Conservation (phyloP, 495 filamentous ascomycete genomes). For the Antarctomyces pellizariae region DNA sequence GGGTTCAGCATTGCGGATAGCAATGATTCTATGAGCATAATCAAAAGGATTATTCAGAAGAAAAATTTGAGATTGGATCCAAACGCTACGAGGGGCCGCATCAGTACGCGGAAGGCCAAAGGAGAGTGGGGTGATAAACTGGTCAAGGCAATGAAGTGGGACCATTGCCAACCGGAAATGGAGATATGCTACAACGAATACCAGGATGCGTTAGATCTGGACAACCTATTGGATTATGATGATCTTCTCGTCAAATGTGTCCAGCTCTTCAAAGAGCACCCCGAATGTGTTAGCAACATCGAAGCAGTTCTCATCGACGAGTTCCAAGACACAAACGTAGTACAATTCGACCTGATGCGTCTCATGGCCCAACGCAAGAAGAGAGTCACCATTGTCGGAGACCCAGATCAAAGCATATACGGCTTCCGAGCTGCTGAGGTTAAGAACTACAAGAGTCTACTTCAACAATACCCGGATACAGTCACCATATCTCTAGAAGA, state of each 20-base stretch:
- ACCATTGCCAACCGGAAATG: conserved; percentile 32
- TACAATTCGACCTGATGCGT: conserved; percentile 90
- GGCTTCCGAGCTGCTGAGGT: conserved; percentile 95
- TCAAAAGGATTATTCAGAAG: conserved; percentile 67
- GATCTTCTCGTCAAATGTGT: conserved; percentile 73
- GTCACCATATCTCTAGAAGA: conserved; percentile 72
- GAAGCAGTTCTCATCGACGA: conserved; percentile 90
- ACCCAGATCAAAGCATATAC: conserved; percentile 97
- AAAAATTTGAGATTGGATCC: conserved; percentile 43
- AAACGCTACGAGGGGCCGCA: conserved; percentile 40
- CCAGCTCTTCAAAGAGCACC: conserved; percentile 52
- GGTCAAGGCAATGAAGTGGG: conserved; percentile 11
- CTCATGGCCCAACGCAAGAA: conserved; percentile 51
- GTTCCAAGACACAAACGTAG: conserved; percentile 90
- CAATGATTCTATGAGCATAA: conserved; percentile 50
- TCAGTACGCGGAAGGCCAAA: conserved; percentile 70
- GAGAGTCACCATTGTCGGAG: conserved; percentile 81
- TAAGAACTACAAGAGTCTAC: conserved; percentile 63
- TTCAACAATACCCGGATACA: conserved; percentile 50
- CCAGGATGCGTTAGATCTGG: conserved; percentile 42
- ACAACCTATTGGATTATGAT: conserved; percentile 86
- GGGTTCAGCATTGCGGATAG: conserved; percentile 91
- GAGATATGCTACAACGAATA: conserved; percentile 58
- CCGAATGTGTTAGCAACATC: conserved; percentile 75
- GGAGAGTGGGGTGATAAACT: conserved; percentile 20